Base-by-base conservation (phyloP, 345 rosid species). In the Erucastrum elatum region DNA sequence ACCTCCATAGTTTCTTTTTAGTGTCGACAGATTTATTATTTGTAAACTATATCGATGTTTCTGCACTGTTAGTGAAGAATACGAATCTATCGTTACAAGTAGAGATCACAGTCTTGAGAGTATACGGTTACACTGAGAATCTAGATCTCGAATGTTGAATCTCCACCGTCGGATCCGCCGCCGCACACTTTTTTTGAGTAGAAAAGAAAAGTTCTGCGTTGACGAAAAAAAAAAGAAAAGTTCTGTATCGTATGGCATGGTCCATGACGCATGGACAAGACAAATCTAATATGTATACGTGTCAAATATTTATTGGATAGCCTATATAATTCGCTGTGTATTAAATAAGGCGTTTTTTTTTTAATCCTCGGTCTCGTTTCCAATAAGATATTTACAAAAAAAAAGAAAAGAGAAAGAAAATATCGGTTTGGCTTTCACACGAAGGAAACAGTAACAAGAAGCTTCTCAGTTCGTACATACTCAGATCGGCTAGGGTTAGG, bases 401-500 rank as follows among this genome's bases (percentile, higher is more conserved):
- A 13, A 34, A 74, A 39, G 44, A 16, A 5, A 46, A 46, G 60
- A 65, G 33, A 41, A 44, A 69, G 59, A 72, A 12, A 58, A 64
- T 25, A 73, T 17, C 62, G 62, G 8, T 74, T 29, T 74, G 63
- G 80, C 72, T 25, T 70, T 75, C 80, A 75, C 83, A 80, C 25
- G 65, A 78, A 78, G 72, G 58, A 34, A 70, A 35, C 68, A 71
- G 60, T 26, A 5, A 5, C 31, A 3, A 15, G 10, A 63, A 79
- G 67, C 68, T 75, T 75, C 76, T 70, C 68, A 63, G 76, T 70
- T 75, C 66, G 66, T 71, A 72, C 76, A 33, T 75, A 64, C 68
- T 70, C 80, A 65, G 83, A 80, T 80, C 76, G 76, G 27, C 58
- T 75, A 70, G 83, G 83, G 56, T 49, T 49, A 49, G 56, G 56